Percentiles rank a stretch among this genome's conserved stretches.
Conservation (phyloP, 495 filamentous ascomycete genomes). For the Hypoxylon perforatum region DNA sequence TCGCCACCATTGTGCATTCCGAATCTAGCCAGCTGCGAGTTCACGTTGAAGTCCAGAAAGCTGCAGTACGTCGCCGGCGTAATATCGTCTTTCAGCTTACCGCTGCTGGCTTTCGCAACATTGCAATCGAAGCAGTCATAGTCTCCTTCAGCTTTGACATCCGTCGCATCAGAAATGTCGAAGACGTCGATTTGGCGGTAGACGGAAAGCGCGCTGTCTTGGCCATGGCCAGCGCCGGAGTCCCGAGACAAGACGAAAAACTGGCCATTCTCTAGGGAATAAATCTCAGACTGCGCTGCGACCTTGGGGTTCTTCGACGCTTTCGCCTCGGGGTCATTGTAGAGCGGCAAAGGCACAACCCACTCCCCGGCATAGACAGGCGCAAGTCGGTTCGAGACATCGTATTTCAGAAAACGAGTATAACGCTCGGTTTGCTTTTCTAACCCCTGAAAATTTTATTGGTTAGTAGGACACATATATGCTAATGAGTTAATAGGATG, state of each 20-base stretch:
- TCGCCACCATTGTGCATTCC: slow-evolving; percentile 71
- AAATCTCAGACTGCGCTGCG: slow-evolving; percentile 80
- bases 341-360: slow-evolving; percentile 74
- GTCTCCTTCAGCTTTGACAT: slow-evolving; percentile 66
- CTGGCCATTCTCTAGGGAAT: slow-evolving; percentile 69
- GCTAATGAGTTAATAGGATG: not conserved
- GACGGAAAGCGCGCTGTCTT: slow-evolving; percentile 60
- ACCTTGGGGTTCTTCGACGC: slow-evolving; percentile 53
- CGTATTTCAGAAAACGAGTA: slow-evolving; percentile 73
- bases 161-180: slow-evolving; percentile 71
- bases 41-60: slow-evolving; percentile 80
- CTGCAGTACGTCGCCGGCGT: slow-evolving; percentile 73
- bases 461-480: slow-evolving; percentile 8
- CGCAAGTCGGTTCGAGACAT: slow-evolving; percentile 54
- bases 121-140: slow-evolving; percentile 60
- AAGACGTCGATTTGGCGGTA: slow-evolving; percentile 83
- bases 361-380: slow-evolving; percentile 68
- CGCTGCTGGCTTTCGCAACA: slow-evolving; percentile 51
- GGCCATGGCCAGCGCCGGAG: slow-evolving; percentile 68
- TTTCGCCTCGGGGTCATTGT: slow-evolving; percentile 52
- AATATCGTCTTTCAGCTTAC: slow-evolving; percentile 66
- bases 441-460: slow-evolving; percentile 34
- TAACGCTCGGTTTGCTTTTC: slow-evolving; percentile 64
- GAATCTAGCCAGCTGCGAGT: slow-evolving; percentile 73
- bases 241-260: slow-evolving; percentile 80